These are phyloP conservation scores for Nelumbo lutea DNA, from an alignment of 164 flowering plant genomes.

Conservation along the genomic window DNA sequence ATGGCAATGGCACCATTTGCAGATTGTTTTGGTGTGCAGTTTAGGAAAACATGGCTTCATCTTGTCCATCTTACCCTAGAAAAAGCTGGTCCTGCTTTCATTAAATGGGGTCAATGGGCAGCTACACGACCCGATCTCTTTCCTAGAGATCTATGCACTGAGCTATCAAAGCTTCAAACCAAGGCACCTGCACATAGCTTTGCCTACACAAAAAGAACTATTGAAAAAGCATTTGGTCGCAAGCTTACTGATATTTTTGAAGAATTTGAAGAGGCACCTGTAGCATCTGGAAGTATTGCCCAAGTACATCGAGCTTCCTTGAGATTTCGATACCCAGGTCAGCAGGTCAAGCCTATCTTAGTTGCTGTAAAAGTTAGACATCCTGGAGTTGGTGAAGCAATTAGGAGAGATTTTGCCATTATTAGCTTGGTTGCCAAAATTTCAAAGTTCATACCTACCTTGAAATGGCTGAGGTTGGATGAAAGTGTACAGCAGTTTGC, in stretches of 20 bases:
- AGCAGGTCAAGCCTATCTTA: conserved; percentile 43
- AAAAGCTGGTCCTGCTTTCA: conserved; percentile 82
- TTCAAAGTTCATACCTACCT: conserved; percentile 55
- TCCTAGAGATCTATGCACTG: conserved; percentile 61
- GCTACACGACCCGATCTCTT: conserved; percentile 89
- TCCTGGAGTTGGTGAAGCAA: conserved; percentile 85
- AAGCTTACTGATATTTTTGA: conserved; percentile 74
- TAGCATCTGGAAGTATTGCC: conserved; percentile 89
- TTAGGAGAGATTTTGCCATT: conserved; percentile 73
- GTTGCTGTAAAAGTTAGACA: conserved; percentile 93
- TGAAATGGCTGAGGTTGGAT: conserved; percentile 82
- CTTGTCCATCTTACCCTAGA: conserved; percentile 64
- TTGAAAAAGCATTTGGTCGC: conserved; percentile 86
- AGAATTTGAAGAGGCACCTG: conserved; percentile 68
- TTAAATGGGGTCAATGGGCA: conserved; percentile 97
- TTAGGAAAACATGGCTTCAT: conserved; percentile 60
- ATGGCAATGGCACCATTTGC: conserved; percentile 73
- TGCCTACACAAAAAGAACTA: conserved; percentile 59
- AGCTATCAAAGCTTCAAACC: conserved; percentile 71
- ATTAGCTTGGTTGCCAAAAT: conserved; percentile 60
- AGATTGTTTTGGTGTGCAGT: conserved; percentile 46
- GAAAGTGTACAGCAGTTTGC: conserved; percentile 91
- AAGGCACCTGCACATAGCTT: conserved; percentile 83
- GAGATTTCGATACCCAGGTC: conserved; percentile 53
- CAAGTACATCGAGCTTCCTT: conserved; percentile 82